Evolutionary conservation across 352 stramenopile genomes (phyloP), one percentile per base, ranked within the genome.

Genomic region (Pythium oligandrum): DNA sequence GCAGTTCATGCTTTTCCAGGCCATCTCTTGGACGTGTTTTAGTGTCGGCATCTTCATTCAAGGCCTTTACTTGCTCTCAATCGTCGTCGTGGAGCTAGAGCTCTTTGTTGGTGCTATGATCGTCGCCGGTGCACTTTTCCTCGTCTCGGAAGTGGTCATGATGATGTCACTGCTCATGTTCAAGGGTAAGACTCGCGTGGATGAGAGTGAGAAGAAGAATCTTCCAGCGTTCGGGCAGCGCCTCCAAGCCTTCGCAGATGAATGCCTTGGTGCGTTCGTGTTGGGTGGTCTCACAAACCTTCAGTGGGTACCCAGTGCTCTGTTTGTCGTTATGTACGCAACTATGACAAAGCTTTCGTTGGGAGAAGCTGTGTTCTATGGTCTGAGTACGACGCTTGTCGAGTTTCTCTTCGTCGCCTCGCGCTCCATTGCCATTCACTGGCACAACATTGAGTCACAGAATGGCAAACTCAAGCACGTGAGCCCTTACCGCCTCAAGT

Each of bases 151-250:
- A 52, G 65, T 94, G 36, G 62, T 83, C 36, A 94, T 92, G 81
- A 88, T 94, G 68, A 73, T 89, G 56, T 92, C 81, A 4, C 59
- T 94, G 47, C 59, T 90, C 30, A 72, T 92, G 26, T 94, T 91
- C 48, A 57, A 63, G 38, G 38, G 49, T 42, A 49, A 59, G 38
- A 10, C 37, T 26, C 17, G 17, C 17, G 17, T 26, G n/a, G 48
- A 10, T 11, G 26, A 2, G 38, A 7, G 32, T n/a, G 39, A 55
- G 4, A 11, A 17, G 38, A 6, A 8, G 34, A 30, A 43, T 30
- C 64, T 57, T 32, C 44, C 44, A 4, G 26, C 45, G 11, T 61
- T 61, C 40, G 51, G 44, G 49, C 55, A 69, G 39, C 63, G 65
- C 0, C 51, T 89, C 12, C 61, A 64, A 7, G 62, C 55, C 3